Percentiles rank a stretch among this genome's conserved stretches.
Conservation (phyloP, 805 yeast species). For the Diddensiella santjacobensis region DNA sequence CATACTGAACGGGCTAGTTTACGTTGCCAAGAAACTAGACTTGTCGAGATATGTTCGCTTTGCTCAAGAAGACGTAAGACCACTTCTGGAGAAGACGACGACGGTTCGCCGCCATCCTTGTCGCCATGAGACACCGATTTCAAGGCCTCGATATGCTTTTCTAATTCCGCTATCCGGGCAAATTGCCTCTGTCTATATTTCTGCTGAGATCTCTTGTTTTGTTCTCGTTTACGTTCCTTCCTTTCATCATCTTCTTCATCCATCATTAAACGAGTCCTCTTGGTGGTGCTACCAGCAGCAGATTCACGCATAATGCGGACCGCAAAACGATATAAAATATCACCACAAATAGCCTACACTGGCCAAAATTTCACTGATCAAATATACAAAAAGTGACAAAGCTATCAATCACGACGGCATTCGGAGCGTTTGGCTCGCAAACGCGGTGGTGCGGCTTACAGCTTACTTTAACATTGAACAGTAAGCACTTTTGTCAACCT, state of each 20-base stretch:
- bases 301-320: no score
- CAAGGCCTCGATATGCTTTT: constrained; percentile 3
- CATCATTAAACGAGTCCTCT: background rate
- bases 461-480: no score
- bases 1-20: background rate
- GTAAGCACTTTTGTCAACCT: no score
- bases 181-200: constrained; percentile 2
- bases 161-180: constrained; percentile 3
- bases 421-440: no score
- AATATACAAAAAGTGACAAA: no score
- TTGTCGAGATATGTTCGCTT: background rate
- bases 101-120: background rate
- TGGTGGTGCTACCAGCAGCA: background rate
- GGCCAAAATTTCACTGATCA: no score
- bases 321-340: no score
- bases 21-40: background rate
- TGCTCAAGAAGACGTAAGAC: background rate
- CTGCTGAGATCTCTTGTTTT: constrained; percentile 4
- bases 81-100: background rate
- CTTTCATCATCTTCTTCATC: constrained; percentile 2
- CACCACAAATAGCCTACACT: background rate
- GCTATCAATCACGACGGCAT: no score
- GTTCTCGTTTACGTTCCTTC: constrained; percentile 6
- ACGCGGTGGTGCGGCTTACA: no score
- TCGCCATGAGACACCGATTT: background rate